Base-by-base conservation (phyloP, 1,139 yeast genomes). In the Zhuliangozyma blackwelliae region DNA sequence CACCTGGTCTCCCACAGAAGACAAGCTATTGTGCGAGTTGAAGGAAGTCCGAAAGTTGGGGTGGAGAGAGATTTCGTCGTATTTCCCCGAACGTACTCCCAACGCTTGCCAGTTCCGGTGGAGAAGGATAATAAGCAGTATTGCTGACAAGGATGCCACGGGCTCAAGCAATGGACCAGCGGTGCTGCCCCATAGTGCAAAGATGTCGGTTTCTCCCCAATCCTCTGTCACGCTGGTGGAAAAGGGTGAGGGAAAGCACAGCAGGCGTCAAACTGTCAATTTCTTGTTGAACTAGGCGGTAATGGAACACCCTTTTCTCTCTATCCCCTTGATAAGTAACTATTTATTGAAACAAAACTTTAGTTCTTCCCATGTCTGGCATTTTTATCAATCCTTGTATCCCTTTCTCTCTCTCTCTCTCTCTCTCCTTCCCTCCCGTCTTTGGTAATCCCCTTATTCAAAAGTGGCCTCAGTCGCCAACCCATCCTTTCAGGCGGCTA, bases 61-160 rank as follows among this genome's bases (percentile, higher is more conserved):
- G 1, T 68, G 75, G 75, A 55, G 72, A 50, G 73, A 68, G 44
- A 67, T 68, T 28, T 61, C 69, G 10, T 54, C 67, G 5, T 68
- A 63, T 37, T 68, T 68, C 48, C 57, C 58, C 39, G 72, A 66
- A 48, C 51, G 75, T 40, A 68, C 74, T 5, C 74, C 74, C 19
- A 68, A 68, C 48, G 74, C 74, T 6, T 68, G 75, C 42, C 74
- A 68, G 50, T 68, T 68, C 45, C 57, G 75, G 41, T 68, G 75
- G 75, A 60, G 75, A 46, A 53, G 75, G 38, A 59, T 68, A 27
- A 63, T 67, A 10, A 54, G 62, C 40, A 64, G 65, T 10, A 4
- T 4, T 16, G 16, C 16, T 16, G 16, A 16, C 16, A 16, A 16
- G 16, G 16, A 16, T 10, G 47, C 50, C 32, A 32, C 36, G 7